A percentile compares a stretch with the other conserved stretches of the same genome.
phyloP scores from a whole-genome alignment of 1,139 yeast genomes.

The Geotrichum candidum region DNA sequence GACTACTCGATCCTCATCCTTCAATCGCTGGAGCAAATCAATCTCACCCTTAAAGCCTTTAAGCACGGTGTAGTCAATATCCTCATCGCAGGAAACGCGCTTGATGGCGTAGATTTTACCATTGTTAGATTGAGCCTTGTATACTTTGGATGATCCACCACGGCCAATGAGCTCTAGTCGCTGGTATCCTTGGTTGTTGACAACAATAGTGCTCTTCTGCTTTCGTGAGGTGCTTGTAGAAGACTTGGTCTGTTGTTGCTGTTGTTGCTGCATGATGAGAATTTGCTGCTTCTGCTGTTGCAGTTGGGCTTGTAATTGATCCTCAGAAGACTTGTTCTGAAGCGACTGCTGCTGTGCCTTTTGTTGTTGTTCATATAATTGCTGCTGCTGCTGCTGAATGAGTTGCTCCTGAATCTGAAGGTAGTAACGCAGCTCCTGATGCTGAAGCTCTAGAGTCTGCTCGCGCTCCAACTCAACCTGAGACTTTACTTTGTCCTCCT shows the following conservation, averaged over 20 bases:
- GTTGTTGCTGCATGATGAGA: conserved; percentile 8
- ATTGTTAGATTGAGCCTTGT: conserved; percentile 59
- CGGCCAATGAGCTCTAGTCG: conserved; percentile 75
- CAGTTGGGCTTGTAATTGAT: conserved; percentile 13
- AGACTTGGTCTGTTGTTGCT: conserved; percentile 3
- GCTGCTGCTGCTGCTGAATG: conserved; percentile 15
- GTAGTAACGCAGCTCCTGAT: conserved; percentile 17
- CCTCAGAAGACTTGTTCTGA: conserved; percentile 9
- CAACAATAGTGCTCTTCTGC: conserved; percentile 32
- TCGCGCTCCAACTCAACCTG: conserved; percentile 15
- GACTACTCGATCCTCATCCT: conserved; percentile 67
- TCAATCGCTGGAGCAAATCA: conserved; percentile 57
- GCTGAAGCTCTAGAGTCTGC: conserved; percentile 16
- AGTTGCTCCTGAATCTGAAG: conserved; percentile 15
- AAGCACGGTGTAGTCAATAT: conserved; percentile 68
- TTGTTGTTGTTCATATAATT: conserved; percentile 6
- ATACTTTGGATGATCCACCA: conserved; percentile 93
- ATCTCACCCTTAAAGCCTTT: conserved; percentile 87
- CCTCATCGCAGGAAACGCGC: conserved; percentile 66
- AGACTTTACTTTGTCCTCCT: not conserved
- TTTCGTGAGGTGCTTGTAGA: conserved; percentile 12
- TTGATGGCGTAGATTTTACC: conserved; percentile 68
- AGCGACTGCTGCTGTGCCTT: not conserved
- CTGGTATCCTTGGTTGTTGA: conserved; percentile 64
- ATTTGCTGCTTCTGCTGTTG: conserved; percentile 18